phyloP scores from a whole-genome alignment of 148 eudicot genomes.

The Talinum fruticosum region DNA sequence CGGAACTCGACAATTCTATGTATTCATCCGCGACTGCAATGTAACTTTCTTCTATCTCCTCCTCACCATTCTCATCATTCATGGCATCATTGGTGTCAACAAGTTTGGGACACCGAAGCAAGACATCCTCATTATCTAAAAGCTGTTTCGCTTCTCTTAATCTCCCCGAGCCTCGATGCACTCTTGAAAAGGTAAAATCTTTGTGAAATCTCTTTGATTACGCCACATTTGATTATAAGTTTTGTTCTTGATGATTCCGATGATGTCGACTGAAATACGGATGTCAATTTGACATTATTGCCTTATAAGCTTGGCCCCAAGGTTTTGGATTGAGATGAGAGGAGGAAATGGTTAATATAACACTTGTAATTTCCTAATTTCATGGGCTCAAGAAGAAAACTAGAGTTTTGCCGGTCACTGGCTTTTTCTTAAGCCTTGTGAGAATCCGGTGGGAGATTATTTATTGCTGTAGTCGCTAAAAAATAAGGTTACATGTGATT shows the following conservation, averaged over 20 bases:
- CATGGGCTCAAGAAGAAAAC: slow-evolving; percentile 12
- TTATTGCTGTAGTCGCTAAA: slow-evolving; percentile 33
- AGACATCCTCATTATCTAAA: slow-evolving; percentile 26
- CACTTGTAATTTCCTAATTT: slow-evolving; percentile 14
- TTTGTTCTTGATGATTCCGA: not conserved
- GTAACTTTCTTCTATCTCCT: slow-evolving; percentile 33
- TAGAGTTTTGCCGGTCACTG: slow-evolving; percentile 35
- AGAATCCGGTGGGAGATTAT: slow-evolving; percentile 35
- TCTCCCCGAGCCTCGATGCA: slow-evolving; percentile 18
- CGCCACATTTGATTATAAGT: slow-evolving; percentile 15
- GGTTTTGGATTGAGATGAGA: slow-evolving; percentile 24
- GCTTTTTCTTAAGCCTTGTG: slow-evolving; percentile 32
- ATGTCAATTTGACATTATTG: not conserved
- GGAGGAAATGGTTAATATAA: slow-evolving; percentile 22
- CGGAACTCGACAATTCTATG: slow-evolving; percentile 19
- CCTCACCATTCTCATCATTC: slow-evolving; percentile 33
- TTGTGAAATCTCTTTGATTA: slow-evolving; percentile 16
- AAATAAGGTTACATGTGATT: slow-evolving; percentile 40
- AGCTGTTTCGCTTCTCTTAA: slow-evolving; percentile 22
- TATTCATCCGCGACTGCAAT: slow-evolving; percentile 28
- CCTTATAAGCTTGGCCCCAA: not conserved
- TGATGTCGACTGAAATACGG: not conserved
- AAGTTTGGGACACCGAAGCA: slow-evolving; percentile 39
- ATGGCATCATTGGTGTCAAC: slow-evolving; percentile 40
- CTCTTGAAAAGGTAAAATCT: slow-evolving; percentile 21